Conservation (phyloP, 208 protist species). For the Trypanosoma vivax region DNA sequence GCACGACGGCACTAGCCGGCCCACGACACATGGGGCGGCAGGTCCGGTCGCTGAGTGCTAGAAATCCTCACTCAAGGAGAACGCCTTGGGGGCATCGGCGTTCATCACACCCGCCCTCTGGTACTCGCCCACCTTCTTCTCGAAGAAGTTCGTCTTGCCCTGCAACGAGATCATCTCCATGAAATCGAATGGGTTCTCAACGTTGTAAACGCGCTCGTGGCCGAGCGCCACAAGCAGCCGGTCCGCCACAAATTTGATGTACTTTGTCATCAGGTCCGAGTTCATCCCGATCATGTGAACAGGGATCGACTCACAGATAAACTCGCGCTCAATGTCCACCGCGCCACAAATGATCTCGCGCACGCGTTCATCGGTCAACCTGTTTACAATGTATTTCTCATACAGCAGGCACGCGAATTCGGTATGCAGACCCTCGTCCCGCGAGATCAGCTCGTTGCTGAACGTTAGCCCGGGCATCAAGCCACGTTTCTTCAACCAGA, state of each 20-base stretch:
- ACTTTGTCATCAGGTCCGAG: slow-evolving; percentile 94
- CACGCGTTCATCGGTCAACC: slow-evolving; percentile 77
- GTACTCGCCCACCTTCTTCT: slow-evolving; percentile 98
- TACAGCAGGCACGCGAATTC: slow-evolving; percentile 99
- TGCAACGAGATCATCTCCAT: slow-evolving; percentile 99
- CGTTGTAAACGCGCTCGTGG: slow-evolving; percentile 93
- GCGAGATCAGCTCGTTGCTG: slow-evolving; percentile 98
- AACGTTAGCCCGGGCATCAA: slow-evolving; percentile 99
- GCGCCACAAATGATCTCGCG: slow-evolving; percentile 91
- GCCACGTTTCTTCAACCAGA: slow-evolving; percentile 99
- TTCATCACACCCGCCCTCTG: slow-evolving; percentile 96
- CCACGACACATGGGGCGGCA: too few species aligned
- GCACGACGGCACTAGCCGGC: too few species aligned
- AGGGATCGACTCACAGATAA: slow-evolving; percentile 96
- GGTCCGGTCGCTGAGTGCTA: too few species aligned
- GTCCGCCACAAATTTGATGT: slow-evolving; percentile 99
- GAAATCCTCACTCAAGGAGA: slow-evolving; percentile 90
- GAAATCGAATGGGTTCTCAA: slow-evolving; percentile 98
- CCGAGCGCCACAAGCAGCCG: slow-evolving; percentile 96
- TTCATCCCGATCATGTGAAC: slow-evolving; percentile 99
- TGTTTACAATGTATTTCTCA: slow-evolving; percentile 89
- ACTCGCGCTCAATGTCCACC: slow-evolving; percentile 96
- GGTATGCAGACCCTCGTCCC: slow-evolving; percentile 98
- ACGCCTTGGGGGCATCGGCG: slow-evolving; percentile 69
- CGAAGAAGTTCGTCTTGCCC: slow-evolving; percentile 99